Percentiles rank a stretch among this genome's conserved stretches.
Conservation (phyloP, 2,329 filamentous ascomycete genomes). For the Alternaria novae-zelandiae region DNA sequence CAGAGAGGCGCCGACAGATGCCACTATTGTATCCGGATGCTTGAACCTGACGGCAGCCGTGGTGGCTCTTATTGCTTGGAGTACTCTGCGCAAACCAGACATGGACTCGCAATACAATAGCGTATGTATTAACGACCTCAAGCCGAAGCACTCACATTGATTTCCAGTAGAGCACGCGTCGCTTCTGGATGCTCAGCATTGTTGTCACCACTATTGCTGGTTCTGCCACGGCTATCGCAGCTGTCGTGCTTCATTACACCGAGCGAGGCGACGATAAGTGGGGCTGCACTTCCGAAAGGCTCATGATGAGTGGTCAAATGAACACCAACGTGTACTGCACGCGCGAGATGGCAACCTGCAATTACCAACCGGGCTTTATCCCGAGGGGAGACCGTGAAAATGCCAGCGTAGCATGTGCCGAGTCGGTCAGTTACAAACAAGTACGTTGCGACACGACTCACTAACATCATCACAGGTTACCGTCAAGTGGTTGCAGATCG, state of each 20-base stretch:
- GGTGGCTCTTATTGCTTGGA: conserved; percentile 33
- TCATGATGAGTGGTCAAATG: conserved; percentile 25
- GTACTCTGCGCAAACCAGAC: conserved; percentile 26
- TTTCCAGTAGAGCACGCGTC: conserved; percentile 24
- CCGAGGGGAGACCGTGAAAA: conserved; percentile 15
- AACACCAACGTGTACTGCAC: conserved; percentile 39
- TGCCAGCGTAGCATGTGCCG: conserved; percentile 30
- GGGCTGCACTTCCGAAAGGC: conserved; percentile 31
- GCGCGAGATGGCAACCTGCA: conserved; percentile 36
- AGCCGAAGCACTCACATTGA: conserved; percentile 9
- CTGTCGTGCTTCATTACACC: conserved; percentile 35
- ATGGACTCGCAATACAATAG: conserved; percentile 32
- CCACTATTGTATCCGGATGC: conserved; percentile 36
- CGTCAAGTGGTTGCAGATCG: conserved; percentile 40
- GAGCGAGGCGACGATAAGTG: conserved; percentile 30
- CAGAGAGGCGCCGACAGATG: conserved; percentile 29
- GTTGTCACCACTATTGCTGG: conserved; percentile 25
- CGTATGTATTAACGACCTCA: conserved; percentile 18
- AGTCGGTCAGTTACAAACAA: conserved; percentile 27
- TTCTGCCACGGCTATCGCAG: conserved; percentile 24
- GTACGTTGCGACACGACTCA: neutral
- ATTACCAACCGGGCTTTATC: conserved; percentile 25
- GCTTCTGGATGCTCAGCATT: conserved; percentile 35
- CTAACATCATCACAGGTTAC: conserved; percentile 21
- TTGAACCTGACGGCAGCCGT: conserved; percentile 32